These are phyloP conservation scores for Paramecium pentaurelia DNA, from an alignment of 73 alveolate genomes.

Conservation along the genomic window DNA sequence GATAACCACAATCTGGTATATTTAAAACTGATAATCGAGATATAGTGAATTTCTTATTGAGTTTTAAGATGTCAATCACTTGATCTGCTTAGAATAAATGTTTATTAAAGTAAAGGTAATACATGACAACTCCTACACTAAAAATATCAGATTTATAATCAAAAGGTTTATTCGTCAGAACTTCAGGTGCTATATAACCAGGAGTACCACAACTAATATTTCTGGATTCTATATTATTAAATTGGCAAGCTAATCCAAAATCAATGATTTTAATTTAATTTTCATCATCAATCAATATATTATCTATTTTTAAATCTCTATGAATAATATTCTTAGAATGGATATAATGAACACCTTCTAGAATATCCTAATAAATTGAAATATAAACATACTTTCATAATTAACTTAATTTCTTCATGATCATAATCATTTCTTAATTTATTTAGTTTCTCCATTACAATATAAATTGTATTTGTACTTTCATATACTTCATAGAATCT, in stretches of 20 bases:
- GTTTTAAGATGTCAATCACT: background rate
- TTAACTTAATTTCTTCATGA: background rate
- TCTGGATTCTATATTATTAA: background rate
- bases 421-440: background rate
- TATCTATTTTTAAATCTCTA: constrained; percentile 4
- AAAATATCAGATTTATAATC: background rate
- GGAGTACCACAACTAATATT: background rate
- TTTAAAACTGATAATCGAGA: background rate
- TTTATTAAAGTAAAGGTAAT: background rate
- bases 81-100: background rate
- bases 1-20: background rate
- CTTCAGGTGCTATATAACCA: constrained; percentile 32
- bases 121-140: constrained; percentile 2
- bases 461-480: background rate
- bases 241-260: constrained; percentile 25
- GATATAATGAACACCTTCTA: background rate
- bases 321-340: background rate
- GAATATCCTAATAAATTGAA: background rate
- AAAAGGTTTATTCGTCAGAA: background rate
- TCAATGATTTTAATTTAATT: constrained; percentile 6
- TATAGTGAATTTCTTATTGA: background rate
- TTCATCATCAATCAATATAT: constrained; percentile 11
- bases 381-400: background rate
- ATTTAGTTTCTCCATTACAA: background rate
- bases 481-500: background rate